Base-by-base conservation (phyloP, 805 yeast species). In the Kodamaea leandrae region DNA sequence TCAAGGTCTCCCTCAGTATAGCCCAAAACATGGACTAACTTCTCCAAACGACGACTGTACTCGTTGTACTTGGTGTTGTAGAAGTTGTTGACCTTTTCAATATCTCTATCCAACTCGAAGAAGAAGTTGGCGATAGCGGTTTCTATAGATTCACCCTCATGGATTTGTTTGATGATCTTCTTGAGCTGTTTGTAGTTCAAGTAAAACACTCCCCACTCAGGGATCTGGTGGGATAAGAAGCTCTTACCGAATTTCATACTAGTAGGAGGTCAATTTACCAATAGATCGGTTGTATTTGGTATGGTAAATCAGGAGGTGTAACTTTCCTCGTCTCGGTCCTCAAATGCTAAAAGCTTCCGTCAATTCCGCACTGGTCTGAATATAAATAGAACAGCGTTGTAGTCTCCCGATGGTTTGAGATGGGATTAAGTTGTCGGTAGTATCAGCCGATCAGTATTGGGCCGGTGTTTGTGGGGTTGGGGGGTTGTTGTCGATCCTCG, bases 201-300 rank as follows among this genome's bases (percentile, higher is more conserved):
- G 56, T 91, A 91, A 53, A 75, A 76, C 43, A 78, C 76, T 37
- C 80, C 72, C 98, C 98, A 91, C 63, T 89, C 96, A 3, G 97
- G 97, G 43, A 90, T 88, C 69, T 89, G 96, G 63, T 91, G 95
- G 36, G 85, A 72, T 23, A 80, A 66, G 50, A 86, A 62, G 3
- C 87, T 83, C 61, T 86, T 86, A 19, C 91, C 95, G 59, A 86
- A 86, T 71, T 84, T 84, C 91, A 84, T 84, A 30, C n/a, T n/a
- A n/a, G n/a, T n/a, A n/a, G n/a, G n/a, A n/a, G n/a, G n/a, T n/a
- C n/a, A n/a, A n/a, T n/a, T n/a, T n/a, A n/a, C n/a, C n/a, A n/a
- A n/a, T n/a, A n/a, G n/a, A n/a, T n/a, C n/a, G n/a, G n/a, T n/a
- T n/a, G n/a, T n/a, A n/a, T n/a, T n/a, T n/a, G n/a, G n/a, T n/a